Percentiles rank a stretch among this genome's conserved stretches.
Conservation (phyloP, 1,139 yeast genomes). For the Taiozyma sp. region DNA sequence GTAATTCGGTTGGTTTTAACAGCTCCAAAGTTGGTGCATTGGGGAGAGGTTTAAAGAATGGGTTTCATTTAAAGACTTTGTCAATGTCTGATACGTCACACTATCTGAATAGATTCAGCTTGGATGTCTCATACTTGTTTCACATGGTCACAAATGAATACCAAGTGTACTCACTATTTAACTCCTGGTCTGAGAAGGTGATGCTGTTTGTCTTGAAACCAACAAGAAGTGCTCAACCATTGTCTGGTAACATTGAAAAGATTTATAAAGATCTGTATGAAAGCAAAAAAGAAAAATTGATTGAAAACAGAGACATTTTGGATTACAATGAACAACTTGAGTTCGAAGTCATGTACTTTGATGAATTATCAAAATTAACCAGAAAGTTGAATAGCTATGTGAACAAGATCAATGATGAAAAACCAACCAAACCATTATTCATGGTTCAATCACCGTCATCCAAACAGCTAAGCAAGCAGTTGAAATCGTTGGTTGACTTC, state of each 20-base stretch:
- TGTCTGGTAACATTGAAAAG: conserved; percentile 48
- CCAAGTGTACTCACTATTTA: conserved; percentile 65
- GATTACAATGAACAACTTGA: conserved; percentile 45
- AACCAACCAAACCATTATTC: conserved; percentile 60
- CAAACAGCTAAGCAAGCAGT: conserved; percentile 34
- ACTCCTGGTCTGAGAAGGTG: conserved; percentile 55
- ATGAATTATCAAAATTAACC: conserved; percentile 44
- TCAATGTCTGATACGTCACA: conserved; percentile 39
- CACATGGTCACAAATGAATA: conserved; percentile 75
- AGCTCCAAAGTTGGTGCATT: conserved; percentile 65
- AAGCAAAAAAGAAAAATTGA: conserved; percentile 41
- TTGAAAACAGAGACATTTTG: conserved; percentile 39
- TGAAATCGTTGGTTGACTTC: conserved; percentile 46
- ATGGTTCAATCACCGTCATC: conserved; percentile 72
- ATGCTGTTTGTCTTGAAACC: conserved; percentile 65
- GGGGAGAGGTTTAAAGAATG: conserved; percentile 83
- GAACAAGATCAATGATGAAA: conserved; percentile 57
- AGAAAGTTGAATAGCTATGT: conserved; percentile 50
- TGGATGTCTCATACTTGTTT: conserved; percentile 62
- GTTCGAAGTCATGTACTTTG: conserved; percentile 48
- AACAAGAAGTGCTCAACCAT: conserved; percentile 58
- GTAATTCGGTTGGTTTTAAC: conserved; percentile 65
- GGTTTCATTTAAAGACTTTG: conserved; percentile 66
- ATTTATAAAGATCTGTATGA: conserved; percentile 49
- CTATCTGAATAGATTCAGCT: conserved; percentile 47